Base-by-base conservation (phyloP, 1,284 basidiomycete genomes). In the Pisolithus thermaeus region DNA sequence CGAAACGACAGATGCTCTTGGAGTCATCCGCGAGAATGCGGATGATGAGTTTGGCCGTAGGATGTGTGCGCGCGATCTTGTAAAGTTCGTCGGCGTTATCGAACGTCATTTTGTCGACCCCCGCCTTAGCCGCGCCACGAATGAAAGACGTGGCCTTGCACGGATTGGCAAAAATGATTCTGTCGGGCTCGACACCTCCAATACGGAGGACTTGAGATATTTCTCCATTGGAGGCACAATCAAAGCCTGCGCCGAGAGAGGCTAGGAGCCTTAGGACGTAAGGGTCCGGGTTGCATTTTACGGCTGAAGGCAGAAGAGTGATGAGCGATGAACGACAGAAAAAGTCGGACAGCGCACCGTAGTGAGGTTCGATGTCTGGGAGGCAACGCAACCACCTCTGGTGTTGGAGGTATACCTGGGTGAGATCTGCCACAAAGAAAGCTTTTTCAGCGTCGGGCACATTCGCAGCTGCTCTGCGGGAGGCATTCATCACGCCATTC, bases 211-310 rank as follows among this genome's bases (percentile, higher is more conserved):
- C 87, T 56, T 83, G 80, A 25, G 82, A 76, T 61, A 99, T 98
- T 72, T 99, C 97, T 54, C 87, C 87, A 61, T 92, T 90, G 41
- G 95, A 98, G n/a, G 97, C 97, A 64, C 97, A 99, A 72, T 99
- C 97, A 73, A 99, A 99, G 14, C 93, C 93, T 1, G 89, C 78
- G 39, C 96, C 96, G 54, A 98, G 74, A 23, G 88, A 83, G 11
- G 93, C 91, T 39, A 99, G 83, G 46, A 99, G 80, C 56, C 92
- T 87, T 50, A 99, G 77, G 46, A 99, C 85, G 63, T 92, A 90
- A 3, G 93, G 92, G 64, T 98, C 96, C 12, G 97, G 96, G 74
- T 98, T 99, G 74, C 95, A 97, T 74, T 97, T 98, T 66, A 97
- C 87, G 51, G 94, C 90, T 90, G 23, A 36, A 22, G 2, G n/a